Percentiles rank a stretch among this genome's conserved stretches.
Evolutionary conservation across 352 stramenopile genomes (phyloP).

Genomic region (Elongisporangium anandrum): DNA sequence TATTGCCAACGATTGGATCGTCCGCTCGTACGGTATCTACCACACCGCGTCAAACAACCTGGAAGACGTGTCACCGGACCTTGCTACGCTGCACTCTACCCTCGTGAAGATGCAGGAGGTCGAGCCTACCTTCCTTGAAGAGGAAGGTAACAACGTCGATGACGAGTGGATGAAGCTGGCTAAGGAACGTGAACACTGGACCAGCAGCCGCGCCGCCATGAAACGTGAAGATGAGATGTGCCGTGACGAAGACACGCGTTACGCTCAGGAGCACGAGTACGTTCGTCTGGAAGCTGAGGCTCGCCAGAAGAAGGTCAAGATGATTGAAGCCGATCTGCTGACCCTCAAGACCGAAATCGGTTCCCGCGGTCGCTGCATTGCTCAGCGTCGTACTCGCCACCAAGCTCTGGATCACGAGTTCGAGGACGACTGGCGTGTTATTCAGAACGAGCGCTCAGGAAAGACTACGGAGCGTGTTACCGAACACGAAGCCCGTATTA

Average conservation of each 20-base stretch:
- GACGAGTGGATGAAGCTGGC: conserved; percentile 88
- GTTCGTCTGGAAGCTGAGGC: conserved; percentile 67
- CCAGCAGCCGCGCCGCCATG: conserved; percentile 84
- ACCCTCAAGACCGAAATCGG: conserved; percentile 80
- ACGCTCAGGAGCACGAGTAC: conserved; percentile 84
- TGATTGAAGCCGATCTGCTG: conserved; percentile 71
- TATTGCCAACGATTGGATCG: conserved; percentile 85
- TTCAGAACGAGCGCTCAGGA: conserved; percentile 54
- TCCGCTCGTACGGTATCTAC: conserved; percentile 84
- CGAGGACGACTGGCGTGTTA: conserved; percentile 81
- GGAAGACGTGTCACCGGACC: conserved; percentile 55
- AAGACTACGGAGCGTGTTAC: conserved; percentile 62
- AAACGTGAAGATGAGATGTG: conserved; percentile 88
- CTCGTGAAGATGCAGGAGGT: conserved; percentile 84
- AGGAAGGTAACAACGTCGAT: conserved; percentile 78
- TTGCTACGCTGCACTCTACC: conserved; percentile 67
- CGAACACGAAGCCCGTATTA: conserved; percentile 64
- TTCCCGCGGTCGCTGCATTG: conserved; percentile 59
- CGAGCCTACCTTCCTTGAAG: conserved; percentile 70
- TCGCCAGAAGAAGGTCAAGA: conserved; percentile 82
- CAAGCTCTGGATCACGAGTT: conserved; percentile 76
- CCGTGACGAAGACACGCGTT: conserved; percentile 74
- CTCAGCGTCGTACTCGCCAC: conserved; percentile 71
- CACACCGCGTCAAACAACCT: conserved; percentile 40
- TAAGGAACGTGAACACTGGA: conserved; percentile 88